Evolutionary conservation across 2,329 filamentous ascomycete genomes (phyloP), one percentile per base, ranked within the genome.

Genomic region (Fusarium agapanthi): DNA sequence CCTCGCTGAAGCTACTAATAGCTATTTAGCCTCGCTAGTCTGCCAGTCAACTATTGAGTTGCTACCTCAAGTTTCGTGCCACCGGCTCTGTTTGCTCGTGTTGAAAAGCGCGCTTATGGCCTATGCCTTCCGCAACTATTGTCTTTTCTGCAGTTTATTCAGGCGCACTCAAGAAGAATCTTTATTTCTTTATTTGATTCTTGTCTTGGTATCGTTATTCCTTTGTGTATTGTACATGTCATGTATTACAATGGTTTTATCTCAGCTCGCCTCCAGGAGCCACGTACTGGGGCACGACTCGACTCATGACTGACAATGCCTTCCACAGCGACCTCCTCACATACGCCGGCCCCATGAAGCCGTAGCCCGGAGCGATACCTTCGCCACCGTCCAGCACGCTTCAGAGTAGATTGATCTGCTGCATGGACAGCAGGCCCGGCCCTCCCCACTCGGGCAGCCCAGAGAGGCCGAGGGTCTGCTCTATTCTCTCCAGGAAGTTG

Each of bases 281-380:
- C 12, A 26, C 2, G 26, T 44, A 44, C 41, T 8, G 41, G 0
- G 24, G 24, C 41, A 26, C 5, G 41, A 26, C 41, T 26, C 16
- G 41, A 20, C 24, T 44, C 41, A 44, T 44, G 41, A 44, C 24
- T 4, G 41, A 44, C 5, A 26, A 26, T 13, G 24, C 16, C 16
- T 44, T 44, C 16, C 16, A 44, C 0, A 44, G 24, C 0, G 24
- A 26, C 16, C 16, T 44, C 41, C 9, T 44, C 5, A 44, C 41
- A 26, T 26, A 44, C 1, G 24, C 41, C 24, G 41, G 41, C 41
- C 41, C 24, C 41, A 44, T 26, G 8, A 26, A 44, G 2, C 24
- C 41, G 0, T 44, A 24, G 4, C 24, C 41, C 0, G 41, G 41
- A 14, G 24, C 24, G 0, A 44, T 14, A 0, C 24, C 41, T 0